Evolutionary conservation across 768 basidiomycete species (phyloP).

Genomic region (Austroboletus eburneus): DNA sequence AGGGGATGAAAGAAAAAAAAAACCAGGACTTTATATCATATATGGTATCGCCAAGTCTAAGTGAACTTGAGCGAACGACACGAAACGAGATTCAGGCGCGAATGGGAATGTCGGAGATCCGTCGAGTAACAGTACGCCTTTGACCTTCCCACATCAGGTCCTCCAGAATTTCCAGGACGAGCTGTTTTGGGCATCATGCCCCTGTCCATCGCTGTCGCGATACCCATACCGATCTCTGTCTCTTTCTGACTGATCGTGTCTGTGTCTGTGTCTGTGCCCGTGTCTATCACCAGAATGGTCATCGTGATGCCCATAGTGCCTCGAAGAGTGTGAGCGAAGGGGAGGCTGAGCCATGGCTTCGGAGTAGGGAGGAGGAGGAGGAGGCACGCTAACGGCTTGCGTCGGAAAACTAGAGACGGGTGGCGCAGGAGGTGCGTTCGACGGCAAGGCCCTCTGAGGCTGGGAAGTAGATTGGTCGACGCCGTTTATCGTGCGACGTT

Average conservation of each 20-base stretch:
- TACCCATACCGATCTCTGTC: constrained; percentile 5
- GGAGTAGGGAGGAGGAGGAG: constrained; percentile 23
- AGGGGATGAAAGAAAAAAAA: not conserved
- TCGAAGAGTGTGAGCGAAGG: constrained; percentile 16
- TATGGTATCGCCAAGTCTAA: constrained; percentile 8
- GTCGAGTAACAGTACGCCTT: not conserved
- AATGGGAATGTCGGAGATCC: not conserved
- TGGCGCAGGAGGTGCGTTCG: constrained; percentile 1
- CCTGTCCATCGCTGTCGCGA: constrained; percentile 5
- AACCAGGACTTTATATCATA: not conserved
- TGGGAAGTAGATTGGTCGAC: constrained; percentile 37
- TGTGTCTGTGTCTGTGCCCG: constrained; percentile 11
- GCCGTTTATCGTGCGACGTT: constrained; percentile 66
- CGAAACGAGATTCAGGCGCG: not conserved
- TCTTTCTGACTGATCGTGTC: constrained; percentile 10
- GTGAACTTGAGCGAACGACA: not conserved
- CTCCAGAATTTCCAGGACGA: constrained; percentile 14
- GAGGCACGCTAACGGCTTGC: constrained; percentile 1
- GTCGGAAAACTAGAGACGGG: not conserved
- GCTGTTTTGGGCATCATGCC: constrained; percentile 1
- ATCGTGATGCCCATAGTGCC: constrained; percentile 13
- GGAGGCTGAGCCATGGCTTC: constrained; percentile 11
- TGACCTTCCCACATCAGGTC: constrained; percentile 3
- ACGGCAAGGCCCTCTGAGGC: constrained; percentile 11
- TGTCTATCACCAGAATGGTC: constrained; percentile 9